Conservation (phyloP, 139 green algal genomes). For the Penium margaritaceum region DNA sequence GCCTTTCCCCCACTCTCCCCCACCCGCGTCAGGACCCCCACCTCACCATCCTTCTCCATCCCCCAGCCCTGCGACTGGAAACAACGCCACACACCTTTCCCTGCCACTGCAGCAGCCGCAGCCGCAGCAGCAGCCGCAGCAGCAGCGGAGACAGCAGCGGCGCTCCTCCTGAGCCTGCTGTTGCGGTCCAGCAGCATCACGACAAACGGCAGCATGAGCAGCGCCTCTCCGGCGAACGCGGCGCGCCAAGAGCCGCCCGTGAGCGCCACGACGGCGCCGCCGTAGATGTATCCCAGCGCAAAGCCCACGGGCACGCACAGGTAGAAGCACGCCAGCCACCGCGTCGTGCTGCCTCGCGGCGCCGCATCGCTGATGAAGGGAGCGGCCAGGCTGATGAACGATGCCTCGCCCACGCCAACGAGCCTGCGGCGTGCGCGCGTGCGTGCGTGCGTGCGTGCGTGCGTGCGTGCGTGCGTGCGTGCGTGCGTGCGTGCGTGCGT, state of each 20-base stretch:
- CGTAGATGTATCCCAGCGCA: conserved; percentile 76
- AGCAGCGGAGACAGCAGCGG: too few species aligned
- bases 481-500: neutral
- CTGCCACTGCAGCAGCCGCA: too few species aligned
- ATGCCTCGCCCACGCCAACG: conserved; percentile 87
- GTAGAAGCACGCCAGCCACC: conserved; percentile 69
- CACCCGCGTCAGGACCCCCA: too few species aligned
- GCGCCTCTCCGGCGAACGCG: conserved; percentile 72
- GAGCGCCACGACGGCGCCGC: conserved; percentile 50
- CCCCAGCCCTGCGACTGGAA: too few species aligned
- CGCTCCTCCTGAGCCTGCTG: too few species aligned
- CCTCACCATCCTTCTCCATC: too few species aligned
- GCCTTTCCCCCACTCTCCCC: too few species aligned
- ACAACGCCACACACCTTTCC: too few species aligned
- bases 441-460: neutral
- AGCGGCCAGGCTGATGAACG: conserved; percentile 81
- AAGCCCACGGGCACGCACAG: conserved; percentile 78
- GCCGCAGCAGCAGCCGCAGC: too few species aligned
- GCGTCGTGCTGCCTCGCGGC: conserved; percentile 45
- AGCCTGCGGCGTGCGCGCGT: conserved; percentile 36
- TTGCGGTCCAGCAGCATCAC: too few species aligned
- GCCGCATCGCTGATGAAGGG: conserved; percentile 93
- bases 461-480: neutral
- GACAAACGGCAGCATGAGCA: conserved; percentile 72
- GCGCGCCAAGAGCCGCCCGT: conserved; percentile 73